phyloP scores from a whole-genome alignment of 805 yeast genomes.

The Zygoascus ofunaensis region DNA sequence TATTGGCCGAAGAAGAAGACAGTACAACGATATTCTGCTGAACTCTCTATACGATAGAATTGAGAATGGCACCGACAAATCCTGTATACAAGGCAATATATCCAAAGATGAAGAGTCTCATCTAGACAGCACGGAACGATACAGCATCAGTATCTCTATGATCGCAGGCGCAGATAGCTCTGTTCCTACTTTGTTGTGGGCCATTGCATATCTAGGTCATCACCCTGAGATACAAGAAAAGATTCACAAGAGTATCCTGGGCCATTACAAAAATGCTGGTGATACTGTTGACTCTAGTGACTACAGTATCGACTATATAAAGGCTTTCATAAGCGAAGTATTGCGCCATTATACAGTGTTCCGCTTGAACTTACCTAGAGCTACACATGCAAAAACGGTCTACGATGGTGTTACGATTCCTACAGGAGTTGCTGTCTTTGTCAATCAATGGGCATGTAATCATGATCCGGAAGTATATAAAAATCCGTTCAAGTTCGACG shows the following conservation, averaged over 20 bases:
- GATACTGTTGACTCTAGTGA: not conserved
- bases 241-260: slow-evolving; percentile 36
- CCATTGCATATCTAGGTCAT: slow-evolving; percentile 47
- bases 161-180: slow-evolving; percentile 72
- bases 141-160: slow-evolving; percentile 58
- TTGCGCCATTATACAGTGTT: slow-evolving; percentile 52
- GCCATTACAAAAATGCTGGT: not conserved
- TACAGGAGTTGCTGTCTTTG: slow-evolving; percentile 41
- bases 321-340: slow-evolving; percentile 53
- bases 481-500: slow-evolving; percentile 8
- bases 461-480: slow-evolving; percentile 36
- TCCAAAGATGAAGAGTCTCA: slow-evolving; percentile 17
- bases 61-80: slow-evolving; percentile 8
- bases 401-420: slow-evolving; percentile 35
- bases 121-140: slow-evolving; percentile 32
- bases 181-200: slow-evolving; percentile 49
- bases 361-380: slow-evolving; percentile 49
- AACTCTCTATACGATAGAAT: not conserved
- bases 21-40: slow-evolving; percentile 4
- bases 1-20: not conserved
- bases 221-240: slow-evolving; percentile 34
- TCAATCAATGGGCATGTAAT: slow-evolving; percentile 65
- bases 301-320: slow-evolving; percentile 35
- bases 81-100: slow-evolving; percentile 21
- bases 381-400: not conserved